phyloP scores from a whole-genome alignment of 2,329 filamentous ascomycete genomes.

The Hawksworthiomyces lignivorus region DNA sequence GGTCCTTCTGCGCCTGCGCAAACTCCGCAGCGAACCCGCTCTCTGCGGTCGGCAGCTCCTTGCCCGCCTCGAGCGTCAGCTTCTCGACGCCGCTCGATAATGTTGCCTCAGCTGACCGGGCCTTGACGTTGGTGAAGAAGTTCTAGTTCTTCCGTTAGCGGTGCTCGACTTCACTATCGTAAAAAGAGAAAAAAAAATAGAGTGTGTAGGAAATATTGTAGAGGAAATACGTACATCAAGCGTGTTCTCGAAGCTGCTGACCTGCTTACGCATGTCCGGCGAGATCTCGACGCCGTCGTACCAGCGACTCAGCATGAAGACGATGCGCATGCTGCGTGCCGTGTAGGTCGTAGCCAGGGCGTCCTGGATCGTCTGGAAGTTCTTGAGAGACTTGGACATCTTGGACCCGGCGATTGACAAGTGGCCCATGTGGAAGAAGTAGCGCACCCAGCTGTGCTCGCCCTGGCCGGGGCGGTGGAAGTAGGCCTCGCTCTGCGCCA shows the following conservation, averaged over 20 bases:
- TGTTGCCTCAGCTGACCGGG: conserved; percentile 10
- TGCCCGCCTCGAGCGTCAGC: conserved; percentile 8
- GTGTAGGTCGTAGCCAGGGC: conserved; percentile 57
- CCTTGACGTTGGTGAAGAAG: conserved; percentile 17
- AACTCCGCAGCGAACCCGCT: conserved; percentile 30
- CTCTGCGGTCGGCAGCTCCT: neutral
- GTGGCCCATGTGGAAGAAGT: conserved; percentile 69
- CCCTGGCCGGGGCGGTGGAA: conserved; percentile 38
- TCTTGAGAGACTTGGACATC: conserved; percentile 68
- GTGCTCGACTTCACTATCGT: no score
- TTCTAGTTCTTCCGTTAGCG: no score
- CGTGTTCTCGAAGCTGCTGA: conserved; percentile 49
- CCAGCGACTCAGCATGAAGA: conserved; percentile 63
- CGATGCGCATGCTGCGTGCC: conserved; percentile 55
- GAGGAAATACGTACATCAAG: conserved; percentile 12
- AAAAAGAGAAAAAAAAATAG: neutral
- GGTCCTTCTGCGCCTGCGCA: conserved; percentile 44
- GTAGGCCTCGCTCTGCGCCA: conserved; percentile 66
- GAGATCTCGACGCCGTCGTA: conserved; percentile 64
- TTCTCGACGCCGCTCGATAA: conserved; percentile 6
- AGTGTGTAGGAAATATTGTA: neutral
- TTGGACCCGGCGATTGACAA: conserved; percentile 41
- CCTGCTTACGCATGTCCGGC: conserved; percentile 52
- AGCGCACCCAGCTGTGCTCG: conserved; percentile 56
- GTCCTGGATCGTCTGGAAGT: conserved; percentile 64